Base-by-base conservation (phyloP, 176 grass and related monocot species). In the Aegilops tauschii region DNA sequence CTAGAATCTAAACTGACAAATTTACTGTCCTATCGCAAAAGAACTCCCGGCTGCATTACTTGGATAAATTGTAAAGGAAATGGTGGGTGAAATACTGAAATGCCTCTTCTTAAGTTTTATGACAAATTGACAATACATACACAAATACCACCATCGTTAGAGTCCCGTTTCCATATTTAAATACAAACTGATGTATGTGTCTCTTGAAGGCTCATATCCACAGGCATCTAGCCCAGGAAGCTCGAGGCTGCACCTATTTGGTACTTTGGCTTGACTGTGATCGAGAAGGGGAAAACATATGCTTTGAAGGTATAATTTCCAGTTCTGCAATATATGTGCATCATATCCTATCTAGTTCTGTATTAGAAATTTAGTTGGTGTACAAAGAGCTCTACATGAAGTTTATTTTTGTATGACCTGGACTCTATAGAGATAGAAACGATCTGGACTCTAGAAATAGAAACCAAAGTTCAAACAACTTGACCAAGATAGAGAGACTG, bases 251-350 rank as follows among this genome's bases (percentile, higher is more conserved):
- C 74, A 86, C 78, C 65, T 98, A 90, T 74, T 91, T 98, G 79
- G 77, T 98, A 82, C 84, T 98, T 78, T 95, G 96, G 96, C 90
- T 98, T 87, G 96, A 98, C 85, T 98, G 96, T 58, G 93, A 98
- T 8, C 88, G 96, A 79, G 96, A 95, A 95, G 96, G 96, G 83
- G 96, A 98, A 95, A 98, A 98, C 77, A 98, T 98, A 92, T 95
- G 96, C 74, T 98, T 91, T 82, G 96, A 98, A 98, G 96, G 96
- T 98, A 91, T 75, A 61, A 14, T 32, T 59, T 7, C 34, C 56
- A 16, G 13, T 81, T 80, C 36, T 73, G 36, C 8, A 78, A 85
- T n/a, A n/a, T 1, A 45, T 40, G 9, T 69, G 36, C 21, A 28
- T 69, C 17, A 6, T 70, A 69, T 88, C 58, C 6, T 52, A 45